Conservation (phyloP, 2,329 filamentous ascomycete genomes). For the Penicillium hordei region DNA sequence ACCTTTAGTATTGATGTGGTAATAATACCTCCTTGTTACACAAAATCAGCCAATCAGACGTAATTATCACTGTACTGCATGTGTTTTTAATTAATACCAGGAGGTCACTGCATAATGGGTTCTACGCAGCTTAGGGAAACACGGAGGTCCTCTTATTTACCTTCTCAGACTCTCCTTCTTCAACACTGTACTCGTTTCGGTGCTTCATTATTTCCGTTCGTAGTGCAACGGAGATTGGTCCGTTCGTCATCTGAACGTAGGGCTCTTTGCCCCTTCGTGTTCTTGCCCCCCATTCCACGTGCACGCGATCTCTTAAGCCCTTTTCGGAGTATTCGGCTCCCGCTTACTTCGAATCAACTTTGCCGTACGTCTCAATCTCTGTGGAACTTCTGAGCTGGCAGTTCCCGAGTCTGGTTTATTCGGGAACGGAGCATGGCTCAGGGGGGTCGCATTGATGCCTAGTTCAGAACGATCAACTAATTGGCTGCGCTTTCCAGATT, state of each 20-base stretch:
- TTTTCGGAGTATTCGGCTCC: conserved; percentile 24
- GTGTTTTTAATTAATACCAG: conserved; percentile 9
- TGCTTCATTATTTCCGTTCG: neutral
- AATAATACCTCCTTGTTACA: conserved; percentile 1
- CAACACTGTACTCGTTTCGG: neutral
- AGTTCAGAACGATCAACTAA: conserved; percentile 8
- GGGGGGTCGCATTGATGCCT: neutral
- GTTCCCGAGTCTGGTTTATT: neutral
- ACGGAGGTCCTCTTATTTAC: conserved; percentile 10
- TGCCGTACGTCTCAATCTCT: conserved; percentile 16
- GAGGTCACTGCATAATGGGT: conserved; percentile 7
- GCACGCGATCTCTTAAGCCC: conserved; percentile 17
- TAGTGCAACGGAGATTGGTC: conserved; percentile 2
- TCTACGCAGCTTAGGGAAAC: neutral
- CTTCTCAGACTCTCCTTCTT: conserved; percentile 12
- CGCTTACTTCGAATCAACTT: conserved; percentile 7
- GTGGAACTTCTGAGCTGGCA: neutral
- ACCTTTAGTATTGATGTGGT: neutral
- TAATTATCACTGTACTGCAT: neutral
- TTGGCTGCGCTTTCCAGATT: neutral
- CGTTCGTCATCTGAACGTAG: conserved; percentile 10
- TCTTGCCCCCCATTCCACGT: conserved; percentile 23
- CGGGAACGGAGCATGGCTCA: neutral
- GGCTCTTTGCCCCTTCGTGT: conserved; percentile 11
- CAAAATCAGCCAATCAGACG: neutral